Base-by-base conservation (phyloP, 2,329 filamentous ascomycete genomes). In the Arthrobotrys pseudoclavata region DNA sequence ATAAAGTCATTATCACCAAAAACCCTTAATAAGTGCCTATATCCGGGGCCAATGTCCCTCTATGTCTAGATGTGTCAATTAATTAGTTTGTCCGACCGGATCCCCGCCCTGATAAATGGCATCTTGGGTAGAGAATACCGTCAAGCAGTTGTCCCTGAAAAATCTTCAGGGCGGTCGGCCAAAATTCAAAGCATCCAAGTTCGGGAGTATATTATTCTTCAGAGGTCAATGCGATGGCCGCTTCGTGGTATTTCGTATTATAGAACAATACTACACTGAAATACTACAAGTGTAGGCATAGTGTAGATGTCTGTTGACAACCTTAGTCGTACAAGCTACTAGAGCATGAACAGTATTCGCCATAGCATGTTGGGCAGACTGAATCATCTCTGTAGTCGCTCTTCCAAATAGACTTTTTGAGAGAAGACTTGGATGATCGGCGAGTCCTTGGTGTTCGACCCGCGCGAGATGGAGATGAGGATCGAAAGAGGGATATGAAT, bases 401-500 rank as follows among this genome's bases (percentile, higher is more conserved):
- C 12, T 34, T 57, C 50, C 48, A 57, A 29, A 55, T 9, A 2
- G 68, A 57, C 6, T 26, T 42, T 52, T 57, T 48, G 4, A 20
- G 22, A 3, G 50, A 75, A 13, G 70, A 61, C 18, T 50, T 61
- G 1, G 61, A 60, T 24, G 50, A 42, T 13, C 40, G 37, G 18
- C 29, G 48, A 31, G 20, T 0, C 29, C 26, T 67, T 0, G 62
- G 37, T 24, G n/a, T 22, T 37, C n/a, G 52, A 3, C 34, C 55
- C 20, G 34, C 40, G 3, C 18, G 62, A 55, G 63, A 69, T 4
- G 52, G 29, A 0, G 63, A 62, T 2, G 18, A 55, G 22, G 60
- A 57, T 13, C 70, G 70, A 47, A 47, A 67, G 42, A 50, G 34
- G 13, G 70, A 47, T 12, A 75, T 52, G 26, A 75, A 53, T 37